Evolutionary conservation across 495 filamentous ascomycete genomes (phyloP).

Genomic region (Cercophora samala): DNA sequence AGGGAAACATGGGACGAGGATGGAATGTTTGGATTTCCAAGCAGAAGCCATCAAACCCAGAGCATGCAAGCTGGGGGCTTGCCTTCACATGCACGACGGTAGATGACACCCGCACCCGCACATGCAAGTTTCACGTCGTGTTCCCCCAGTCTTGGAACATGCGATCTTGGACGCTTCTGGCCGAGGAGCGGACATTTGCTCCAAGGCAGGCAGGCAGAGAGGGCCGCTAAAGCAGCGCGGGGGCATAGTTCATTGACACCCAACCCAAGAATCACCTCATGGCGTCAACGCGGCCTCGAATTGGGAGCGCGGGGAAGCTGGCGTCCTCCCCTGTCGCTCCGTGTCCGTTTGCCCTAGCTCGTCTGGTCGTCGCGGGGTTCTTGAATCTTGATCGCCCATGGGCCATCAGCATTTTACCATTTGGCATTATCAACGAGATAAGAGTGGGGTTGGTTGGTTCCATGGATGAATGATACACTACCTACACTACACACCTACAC

Average conservation of each 20-base stretch:
- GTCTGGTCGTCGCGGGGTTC: not conserved
- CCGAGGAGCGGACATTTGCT: not conserved
- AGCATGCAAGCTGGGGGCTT: not conserved
- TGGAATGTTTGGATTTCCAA: not conserved
- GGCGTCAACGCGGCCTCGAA: not conserved
- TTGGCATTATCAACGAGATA: constrained; percentile 1
- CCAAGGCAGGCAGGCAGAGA: not conserved
- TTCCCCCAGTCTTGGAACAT: constrained; percentile 2
- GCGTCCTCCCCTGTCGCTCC: not conserved
- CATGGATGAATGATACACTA: too few relatives aligned
- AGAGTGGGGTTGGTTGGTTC: not conserved
- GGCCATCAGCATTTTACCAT: constrained; percentile 1
- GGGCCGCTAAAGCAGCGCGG: not conserved
- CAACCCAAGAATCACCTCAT: constrained; percentile 16
- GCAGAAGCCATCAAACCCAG: not conserved
- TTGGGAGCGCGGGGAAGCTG: not conserved
- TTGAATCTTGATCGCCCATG: too few relatives aligned
- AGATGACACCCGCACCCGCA: not conserved
- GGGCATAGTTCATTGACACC: constrained; percentile 8
- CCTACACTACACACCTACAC: too few relatives aligned
- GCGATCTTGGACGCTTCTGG: constrained; percentile 8
- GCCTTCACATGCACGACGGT: constrained; percentile 8
- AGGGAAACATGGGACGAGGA: not conserved
- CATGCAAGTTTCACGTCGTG: constrained; percentile 2
- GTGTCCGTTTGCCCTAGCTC: not conserved